Evolutionary conservation across 805 yeast species (phyloP), one percentile per base, ranked within the genome.

Genomic region (Cyberlindnera samutprakarnensis): DNA sequence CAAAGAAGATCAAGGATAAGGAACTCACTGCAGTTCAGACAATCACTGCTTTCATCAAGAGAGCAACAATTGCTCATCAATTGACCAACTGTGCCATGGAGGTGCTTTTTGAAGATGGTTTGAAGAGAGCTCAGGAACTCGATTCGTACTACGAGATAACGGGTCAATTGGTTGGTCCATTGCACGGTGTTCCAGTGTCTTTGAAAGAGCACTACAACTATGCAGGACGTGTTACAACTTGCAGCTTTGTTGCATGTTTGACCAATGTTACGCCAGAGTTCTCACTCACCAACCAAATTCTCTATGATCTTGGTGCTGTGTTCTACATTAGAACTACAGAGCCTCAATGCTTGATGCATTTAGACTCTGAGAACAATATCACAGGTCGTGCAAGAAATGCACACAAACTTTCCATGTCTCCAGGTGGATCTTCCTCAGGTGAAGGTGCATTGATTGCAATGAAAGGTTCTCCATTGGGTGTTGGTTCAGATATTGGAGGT

Each of bases 371-470:
- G 46, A 75, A 76, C 53, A 72, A 72, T 56, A 63, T 78, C 46
- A 66, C 62, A 27, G 84, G 83, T 6, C 61, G 73, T 41, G 64
- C 81, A 6, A 61, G 70, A 48, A 78, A 78, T 48, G 72, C 82
- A 1, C 56, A 61, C 54, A 78, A 78, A 43, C 60, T 75, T 23
- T 55, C 64, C 17, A 59, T 76, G 37, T 69, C 80, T 14, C 66
- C 80, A 3, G 85, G 86, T 41, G 86, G 86, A n/a, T 73, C 81
- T 1, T 73, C 82, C 4, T 78, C 81, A 24, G 86, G 86, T 38
- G 86, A 78, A 52, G 82, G 84, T 41, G 75, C 81, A 0, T 51
- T 72, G 38, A 70, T 75, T 32, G 73, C 70, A 3, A 64, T 72
- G 51, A 70, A 66, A 32, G 84, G 74, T 6, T 72, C 82, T 14